Percentiles rank a stretch among this genome's conserved stretches.
Conservation (phyloP, 1,284 basidiomycete genomes). For the Athelia sp. region DNA sequence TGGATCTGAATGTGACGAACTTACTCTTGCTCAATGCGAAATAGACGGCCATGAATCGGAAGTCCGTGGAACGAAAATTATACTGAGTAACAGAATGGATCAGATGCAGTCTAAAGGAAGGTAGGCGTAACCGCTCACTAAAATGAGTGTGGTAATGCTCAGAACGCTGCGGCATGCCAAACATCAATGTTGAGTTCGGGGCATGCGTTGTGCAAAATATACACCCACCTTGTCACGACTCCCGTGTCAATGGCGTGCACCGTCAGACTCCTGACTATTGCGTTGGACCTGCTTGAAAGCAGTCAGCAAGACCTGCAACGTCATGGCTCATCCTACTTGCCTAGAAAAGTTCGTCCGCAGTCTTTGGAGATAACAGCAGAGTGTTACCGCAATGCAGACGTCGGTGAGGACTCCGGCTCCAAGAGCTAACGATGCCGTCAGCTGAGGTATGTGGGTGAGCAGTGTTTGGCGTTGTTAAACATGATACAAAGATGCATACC, state of each 20-base stretch:
- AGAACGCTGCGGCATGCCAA: neutral
- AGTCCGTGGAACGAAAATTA: neutral
- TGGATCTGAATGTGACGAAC: neutral
- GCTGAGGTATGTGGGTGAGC: no score
- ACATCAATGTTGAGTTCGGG: neutral
- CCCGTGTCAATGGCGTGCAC: neutral
- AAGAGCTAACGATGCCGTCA: neutral
- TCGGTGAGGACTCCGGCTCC: neutral
- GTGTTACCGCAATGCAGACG: neutral
- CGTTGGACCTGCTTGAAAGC: neutral
- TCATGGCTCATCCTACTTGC: neutral
- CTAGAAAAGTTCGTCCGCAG: neutral
- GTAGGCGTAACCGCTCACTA: neutral
- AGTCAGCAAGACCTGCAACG: neutral
- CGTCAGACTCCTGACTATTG: neutral
- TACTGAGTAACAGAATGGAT: neutral
- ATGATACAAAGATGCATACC: neutral
- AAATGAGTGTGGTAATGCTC: conserved; percentile 1
- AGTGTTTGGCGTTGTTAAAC: neutral
- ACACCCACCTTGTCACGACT: neutral
- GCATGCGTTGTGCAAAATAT: neutral
- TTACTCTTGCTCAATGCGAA: neutral
- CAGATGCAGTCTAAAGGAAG: neutral
- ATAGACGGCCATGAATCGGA: neutral
- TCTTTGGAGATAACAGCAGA: neutral